phyloP scores from a whole-genome alignment of 2,329 filamentous ascomycete genomes.

The Trichoderma koningiopsis region DNA sequence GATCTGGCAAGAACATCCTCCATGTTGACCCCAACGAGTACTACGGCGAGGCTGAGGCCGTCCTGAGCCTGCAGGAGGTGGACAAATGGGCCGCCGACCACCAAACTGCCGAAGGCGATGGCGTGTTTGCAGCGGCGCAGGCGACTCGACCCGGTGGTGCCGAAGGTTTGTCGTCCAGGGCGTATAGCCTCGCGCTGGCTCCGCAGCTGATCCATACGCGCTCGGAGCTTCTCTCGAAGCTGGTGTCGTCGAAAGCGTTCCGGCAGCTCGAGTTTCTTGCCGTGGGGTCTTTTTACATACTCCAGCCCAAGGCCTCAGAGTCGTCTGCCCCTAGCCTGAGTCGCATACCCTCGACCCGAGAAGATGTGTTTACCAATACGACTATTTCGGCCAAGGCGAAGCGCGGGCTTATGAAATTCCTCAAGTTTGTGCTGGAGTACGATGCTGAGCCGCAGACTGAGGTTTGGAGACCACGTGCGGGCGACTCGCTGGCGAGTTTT shows the following conservation, averaged over 20 bases:
- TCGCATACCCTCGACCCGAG: slow-evolving; percentile 83
- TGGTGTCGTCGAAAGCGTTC: slow-evolving; percentile 89
- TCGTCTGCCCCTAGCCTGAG: slow-evolving; percentile 49
- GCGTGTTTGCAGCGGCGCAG: slow-evolving; percentile 35
- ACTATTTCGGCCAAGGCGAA: slow-evolving; percentile 79
- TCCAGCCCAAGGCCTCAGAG: slow-evolving; percentile 45
- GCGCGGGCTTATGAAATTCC: slow-evolving; percentile 86
- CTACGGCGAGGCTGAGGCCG: slow-evolving; percentile 85
- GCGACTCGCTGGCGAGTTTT: slow-evolving; percentile 59
- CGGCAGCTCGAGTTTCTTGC: slow-evolving; percentile 91
- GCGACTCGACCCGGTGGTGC: slow-evolving; percentile 38
- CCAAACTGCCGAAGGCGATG: slow-evolving; percentile 31
- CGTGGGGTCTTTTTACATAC: slow-evolving; percentile 90
- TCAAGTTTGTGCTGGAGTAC: slow-evolving; percentile 81
- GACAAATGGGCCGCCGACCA: slow-evolving; percentile 67
- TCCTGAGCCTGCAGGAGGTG: slow-evolving; percentile 79
- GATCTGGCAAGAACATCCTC: slow-evolving; percentile 86
- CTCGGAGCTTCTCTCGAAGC: slow-evolving; percentile 72
- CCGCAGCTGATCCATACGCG: slow-evolving; percentile 86
- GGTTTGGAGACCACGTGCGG: slow-evolving; percentile 60
- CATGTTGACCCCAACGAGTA: slow-evolving; percentile 86
- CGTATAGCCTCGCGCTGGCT: slow-evolving; percentile 81
- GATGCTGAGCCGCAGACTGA: slow-evolving; percentile 58
- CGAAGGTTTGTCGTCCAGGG: slow-evolving; percentile 61
- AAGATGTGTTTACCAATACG: slow-evolving; percentile 84